These are phyloP conservation scores for Candida khao-thaluensis DNA, from an alignment of 805 yeast species.

Conservation along the genomic window DNA sequence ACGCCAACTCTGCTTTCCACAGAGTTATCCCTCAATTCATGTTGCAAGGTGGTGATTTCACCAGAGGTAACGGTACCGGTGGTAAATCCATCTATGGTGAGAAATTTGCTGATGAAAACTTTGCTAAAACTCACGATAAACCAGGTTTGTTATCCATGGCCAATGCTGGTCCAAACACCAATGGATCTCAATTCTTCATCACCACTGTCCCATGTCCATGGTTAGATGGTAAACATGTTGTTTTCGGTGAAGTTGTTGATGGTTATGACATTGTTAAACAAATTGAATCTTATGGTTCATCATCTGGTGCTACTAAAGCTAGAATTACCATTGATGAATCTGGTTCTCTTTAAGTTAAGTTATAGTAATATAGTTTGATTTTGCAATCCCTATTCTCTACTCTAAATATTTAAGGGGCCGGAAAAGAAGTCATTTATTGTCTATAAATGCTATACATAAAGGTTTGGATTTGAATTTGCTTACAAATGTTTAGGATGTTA, in stretches of 20 bases:
- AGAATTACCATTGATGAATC: slow-evolving; percentile 61
- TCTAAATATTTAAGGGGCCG: no score
- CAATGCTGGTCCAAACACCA: slow-evolving; percentile 89
- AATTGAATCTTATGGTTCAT: slow-evolving; percentile 64
- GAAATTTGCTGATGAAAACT: slow-evolving; percentile 67
- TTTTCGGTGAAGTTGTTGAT: slow-evolving; percentile 71
- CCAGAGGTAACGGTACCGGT: slow-evolving; percentile 82
- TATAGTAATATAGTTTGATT: slow-evolving; percentile 1
- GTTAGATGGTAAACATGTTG: slow-evolving; percentile 79
- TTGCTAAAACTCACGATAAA: slow-evolving; percentile 67
- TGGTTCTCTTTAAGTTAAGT: slow-evolving; percentile 46
- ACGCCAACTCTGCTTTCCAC: slow-evolving; percentile 87
- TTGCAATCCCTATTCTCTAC: no score
- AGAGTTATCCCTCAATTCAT: slow-evolving; percentile 95
- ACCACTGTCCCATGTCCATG: slow-evolving; percentile 77
- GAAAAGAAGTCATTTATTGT: no score
- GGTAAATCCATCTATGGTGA: slow-evolving; percentile 84
- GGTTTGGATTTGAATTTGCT: no score
- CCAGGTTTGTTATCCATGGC: slow-evolving; percentile 91
- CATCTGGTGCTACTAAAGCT: slow-evolving; percentile 64
- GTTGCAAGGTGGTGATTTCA: slow-evolving; percentile 76
- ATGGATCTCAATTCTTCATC: slow-evolving; percentile 88
- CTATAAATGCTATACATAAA: no score
- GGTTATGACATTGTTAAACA: slow-evolving; percentile 61
- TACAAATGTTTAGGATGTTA: no score